Percentiles rank a stretch among this genome's conserved stretches.
Evolutionary conservation across 2,329 filamentous ascomycete genomes (phyloP).

Genomic region (Penicillium aurantiogriseum): DNA sequence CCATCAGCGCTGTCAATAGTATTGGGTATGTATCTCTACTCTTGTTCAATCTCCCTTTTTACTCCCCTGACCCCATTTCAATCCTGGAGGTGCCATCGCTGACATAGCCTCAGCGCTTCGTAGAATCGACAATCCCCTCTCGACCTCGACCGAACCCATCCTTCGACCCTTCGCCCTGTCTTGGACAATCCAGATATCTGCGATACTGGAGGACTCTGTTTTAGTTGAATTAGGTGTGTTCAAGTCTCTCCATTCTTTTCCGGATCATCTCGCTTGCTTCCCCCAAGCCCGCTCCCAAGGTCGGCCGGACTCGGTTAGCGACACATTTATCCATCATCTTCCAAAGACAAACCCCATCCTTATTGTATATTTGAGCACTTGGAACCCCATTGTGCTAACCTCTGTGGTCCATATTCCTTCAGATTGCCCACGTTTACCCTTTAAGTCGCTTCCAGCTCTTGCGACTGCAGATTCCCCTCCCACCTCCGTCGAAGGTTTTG

Average conservation of each 20-base stretch:
- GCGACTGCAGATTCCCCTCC: slow-evolving; percentile 38
- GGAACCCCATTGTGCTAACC: slow-evolving; percentile 29
- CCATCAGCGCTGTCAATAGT: slow-evolving; percentile 4
- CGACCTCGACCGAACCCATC: slow-evolving; percentile 26
- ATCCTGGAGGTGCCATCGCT: slow-evolving; percentile 39
- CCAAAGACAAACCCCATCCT: slow-evolving; percentile 15
- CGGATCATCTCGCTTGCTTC: slow-evolving; percentile 33
- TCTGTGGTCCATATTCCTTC: slow-evolving; percentile 18
- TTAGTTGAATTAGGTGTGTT: slow-evolving; percentile 35
- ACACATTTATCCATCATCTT: slow-evolving; percentile 19
- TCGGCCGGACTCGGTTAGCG: slow-evolving; percentile 31
- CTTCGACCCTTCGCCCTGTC: slow-evolving; percentile 17
- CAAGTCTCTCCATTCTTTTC: slow-evolving; percentile 35
- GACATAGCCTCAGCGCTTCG: slow-evolving; percentile 41
- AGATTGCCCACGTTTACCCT: slow-evolving; percentile 31
- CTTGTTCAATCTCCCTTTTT: slow-evolving; percentile 14
- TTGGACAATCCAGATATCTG: slow-evolving; percentile 27
- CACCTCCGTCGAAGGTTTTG: slow-evolving; percentile 32
- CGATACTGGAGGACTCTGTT: slow-evolving; percentile 31
- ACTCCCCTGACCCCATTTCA: slow-evolving; percentile 23
- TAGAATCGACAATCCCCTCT: slow-evolving; percentile 33
- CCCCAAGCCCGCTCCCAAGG: slow-evolving; percentile 28
- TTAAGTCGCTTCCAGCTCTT: slow-evolving; percentile 37
- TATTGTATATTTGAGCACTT: slow-evolving; percentile 16
- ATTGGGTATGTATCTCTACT: slow-evolving; percentile 18